These are phyloP conservation scores for Ilex asprella DNA, from an alignment of 257 asterid genomes.

Conservation along the genomic window DNA sequence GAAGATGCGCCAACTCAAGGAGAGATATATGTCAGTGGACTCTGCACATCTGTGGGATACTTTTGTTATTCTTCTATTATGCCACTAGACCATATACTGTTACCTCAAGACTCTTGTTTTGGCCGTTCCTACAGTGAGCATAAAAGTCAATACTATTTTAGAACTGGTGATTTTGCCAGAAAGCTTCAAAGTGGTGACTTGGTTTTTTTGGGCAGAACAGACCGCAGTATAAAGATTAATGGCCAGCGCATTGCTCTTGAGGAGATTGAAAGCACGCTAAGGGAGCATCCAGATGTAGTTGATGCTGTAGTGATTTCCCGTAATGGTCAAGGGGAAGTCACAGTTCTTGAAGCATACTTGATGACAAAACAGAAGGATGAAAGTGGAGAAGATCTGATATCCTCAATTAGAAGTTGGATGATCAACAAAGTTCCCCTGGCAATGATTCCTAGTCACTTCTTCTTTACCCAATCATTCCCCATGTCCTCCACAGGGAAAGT, in stretches of 20 bases:
- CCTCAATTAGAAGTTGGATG: slow-evolving; percentile 59
- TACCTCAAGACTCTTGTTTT: slow-evolving; percentile 20
- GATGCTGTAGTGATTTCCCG: slow-evolving; percentile 76
- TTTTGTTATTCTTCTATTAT: slow-evolving; percentile 48
- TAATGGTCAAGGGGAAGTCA: slow-evolving; percentile 43
- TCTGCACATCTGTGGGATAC: slow-evolving; percentile 77
- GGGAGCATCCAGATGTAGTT: slow-evolving; percentile 58
- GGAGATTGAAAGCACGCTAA: slow-evolving; percentile 67
- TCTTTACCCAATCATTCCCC: slow-evolving; percentile 56
- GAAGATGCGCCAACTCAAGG: slow-evolving; percentile 65
- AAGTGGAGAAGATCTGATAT: slow-evolving; percentile 34
- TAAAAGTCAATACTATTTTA: slow-evolving; percentile 36
- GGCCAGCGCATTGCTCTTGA: slow-evolving; percentile 87
- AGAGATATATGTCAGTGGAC: slow-evolving; percentile 75
- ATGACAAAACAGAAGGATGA: slow-evolving; percentile 33
- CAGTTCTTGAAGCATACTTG: slow-evolving; percentile 70
- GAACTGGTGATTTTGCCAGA: slow-evolving; percentile 85
- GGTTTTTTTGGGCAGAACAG: slow-evolving; percentile 78
- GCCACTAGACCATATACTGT: slow-evolving; percentile 34
- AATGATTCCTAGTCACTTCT: slow-evolving; percentile 58
- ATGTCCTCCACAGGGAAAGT: slow-evolving; percentile 82
- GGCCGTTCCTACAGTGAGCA: slow-evolving; percentile 8
- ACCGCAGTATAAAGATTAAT: slow-evolving; percentile 67
- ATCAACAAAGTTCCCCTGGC: slow-evolving; percentile 53
- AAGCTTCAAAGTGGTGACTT: slow-evolving; percentile 77